Conservation (phyloP, 495 filamentous ascomycete species). For the Hyaloscypha hepaticicola region DNA sequence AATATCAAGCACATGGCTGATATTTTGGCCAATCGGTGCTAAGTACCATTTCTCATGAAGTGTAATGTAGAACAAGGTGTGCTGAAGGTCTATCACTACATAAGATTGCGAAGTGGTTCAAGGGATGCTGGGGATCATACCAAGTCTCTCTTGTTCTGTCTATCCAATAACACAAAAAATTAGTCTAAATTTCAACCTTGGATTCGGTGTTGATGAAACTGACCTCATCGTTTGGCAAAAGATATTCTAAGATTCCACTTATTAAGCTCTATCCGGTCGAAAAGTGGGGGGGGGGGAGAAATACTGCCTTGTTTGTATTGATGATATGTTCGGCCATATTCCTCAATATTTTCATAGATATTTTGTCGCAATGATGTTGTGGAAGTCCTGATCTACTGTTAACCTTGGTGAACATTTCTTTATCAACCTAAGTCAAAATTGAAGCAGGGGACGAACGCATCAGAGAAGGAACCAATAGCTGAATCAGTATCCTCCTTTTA, state of each 20-base stretch:
- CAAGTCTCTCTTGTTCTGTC: conserved; percentile 19
- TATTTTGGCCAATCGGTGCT: conserved; percentile 6
- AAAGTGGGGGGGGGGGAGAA: conserved; percentile 10
- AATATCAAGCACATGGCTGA: conserved; percentile 23
- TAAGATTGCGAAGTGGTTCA: not conserved
- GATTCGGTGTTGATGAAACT: not conserved
- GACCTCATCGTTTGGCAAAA: conserved; percentile 38
- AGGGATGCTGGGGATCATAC: not conserved
- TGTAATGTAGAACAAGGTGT: conserved; percentile 29
- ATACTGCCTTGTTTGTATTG: conserved; percentile 39
- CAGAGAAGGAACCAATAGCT: not conserved
- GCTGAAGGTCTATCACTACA: conserved; percentile 45
- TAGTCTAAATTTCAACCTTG: not conserved
- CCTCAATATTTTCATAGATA: conserved; percentile 31
- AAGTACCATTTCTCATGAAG: conserved; percentile 5
- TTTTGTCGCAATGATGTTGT: conserved; percentile 9
- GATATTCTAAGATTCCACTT: conserved; percentile 33
- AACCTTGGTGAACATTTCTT: not conserved
- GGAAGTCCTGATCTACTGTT: not conserved
- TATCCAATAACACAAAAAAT: not conserved
- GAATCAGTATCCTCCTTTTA: not conserved
- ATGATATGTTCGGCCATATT: conserved; percentile 40
- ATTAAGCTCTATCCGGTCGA: not conserved
- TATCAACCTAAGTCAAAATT: too few species aligned
- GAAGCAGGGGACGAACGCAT: not conserved